A percentile compares a stretch with the other conserved stretches of the same genome.
phyloP scores from a whole-genome alignment of 2,329 filamentous ascomycete genomes.

The Diaporthe ilicicola region DNA sequence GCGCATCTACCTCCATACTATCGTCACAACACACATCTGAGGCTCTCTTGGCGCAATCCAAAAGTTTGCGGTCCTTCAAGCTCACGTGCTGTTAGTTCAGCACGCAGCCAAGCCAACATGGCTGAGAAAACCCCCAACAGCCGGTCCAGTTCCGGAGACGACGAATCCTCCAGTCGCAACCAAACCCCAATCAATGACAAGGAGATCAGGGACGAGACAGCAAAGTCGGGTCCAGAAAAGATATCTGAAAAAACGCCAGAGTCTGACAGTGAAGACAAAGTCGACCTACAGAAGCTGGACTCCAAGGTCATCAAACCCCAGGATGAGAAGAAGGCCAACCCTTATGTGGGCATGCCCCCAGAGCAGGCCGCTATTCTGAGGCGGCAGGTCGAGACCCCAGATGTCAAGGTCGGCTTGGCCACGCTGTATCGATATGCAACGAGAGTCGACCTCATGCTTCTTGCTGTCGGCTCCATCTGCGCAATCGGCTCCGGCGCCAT shows the following conservation, averaged over 20 bases:
- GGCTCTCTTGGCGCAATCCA: neutral
- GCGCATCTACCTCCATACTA: neutral
- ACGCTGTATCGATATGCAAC: slow-evolving; percentile 77
- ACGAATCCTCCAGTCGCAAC: neutral
- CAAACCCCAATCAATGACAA: slow-evolving; percentile 12
- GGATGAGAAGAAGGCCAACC: slow-evolving; percentile 58
- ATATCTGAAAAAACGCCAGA: neutral
- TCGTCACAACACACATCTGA: neutral
- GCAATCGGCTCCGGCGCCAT: slow-evolving; percentile 78
- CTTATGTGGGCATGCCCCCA: slow-evolving; percentile 69
- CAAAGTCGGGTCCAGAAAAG: neutral
- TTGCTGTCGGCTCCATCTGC: slow-evolving; percentile 67
- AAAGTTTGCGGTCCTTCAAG: neutral
- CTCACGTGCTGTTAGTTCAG: neutral
- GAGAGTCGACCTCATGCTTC: slow-evolving; percentile 69
- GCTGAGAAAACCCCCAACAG: slow-evolving; percentile 18
- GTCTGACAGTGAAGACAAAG: slow-evolving; percentile 13
- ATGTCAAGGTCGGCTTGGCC: slow-evolving; percentile 69
- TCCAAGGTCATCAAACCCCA: slow-evolving; percentile 48
- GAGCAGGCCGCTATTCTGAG: slow-evolving; percentile 74
- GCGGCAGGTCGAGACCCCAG: slow-evolving; percentile 72
- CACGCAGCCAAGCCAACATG: slow-evolving; percentile 26
- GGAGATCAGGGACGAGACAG: neutral
- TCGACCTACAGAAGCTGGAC: slow-evolving; percentile 51
- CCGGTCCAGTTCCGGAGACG: neutral